Evolutionary conservation across 768 basidiomycete species (phyloP), one percentile per base, ranked within the genome.

Genomic region (Floccularia luteovirens): DNA sequence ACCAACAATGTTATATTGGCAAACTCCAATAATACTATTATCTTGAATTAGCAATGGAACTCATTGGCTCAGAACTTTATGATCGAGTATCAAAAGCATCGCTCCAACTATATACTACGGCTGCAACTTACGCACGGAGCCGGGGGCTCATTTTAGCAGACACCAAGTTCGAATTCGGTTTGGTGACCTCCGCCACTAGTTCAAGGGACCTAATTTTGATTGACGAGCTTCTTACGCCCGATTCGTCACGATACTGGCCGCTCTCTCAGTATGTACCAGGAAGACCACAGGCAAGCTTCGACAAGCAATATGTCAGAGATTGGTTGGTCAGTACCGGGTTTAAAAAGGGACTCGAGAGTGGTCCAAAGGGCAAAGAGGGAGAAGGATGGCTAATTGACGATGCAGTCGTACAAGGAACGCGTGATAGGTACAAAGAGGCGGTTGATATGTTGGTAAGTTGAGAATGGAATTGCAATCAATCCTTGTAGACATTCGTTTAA

Each of bases 131-230:
- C 51, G 88, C 90, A 6, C 63, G 67, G 20, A 68, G 74, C 4
- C 74, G 79, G 3, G 93, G 90, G 13, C 69, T 98, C 42, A 96
- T 98, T 52, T 80, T 99, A 31, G 96, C 92, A 17, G 94, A 99
- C 60, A 98, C 93, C 28, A 99, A 99, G 59, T 97, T 98, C 60
- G 96, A 98, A 64, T 99, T 99, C 54, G 96, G 96, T 4, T 75
- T 97, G 31, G 53, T 91, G 2, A 60, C 64, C 5, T 28, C 60
- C 14, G 11, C 31, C 13, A 35, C 36, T 11, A 14, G 49, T 6
- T 39, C 49, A 4, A 68, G 59, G 44, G 60, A 75, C 19, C 68
- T 97, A 17, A 87, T 94, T 46, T 75, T 98, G 35, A 82, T 98
- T 48, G 96, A 99, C 60, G 96, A 99, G 56, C 76, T 88, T n/a